phyloP scores from a whole-genome alignment of 306 rosid species.

The Inga oerstediana region DNA sequence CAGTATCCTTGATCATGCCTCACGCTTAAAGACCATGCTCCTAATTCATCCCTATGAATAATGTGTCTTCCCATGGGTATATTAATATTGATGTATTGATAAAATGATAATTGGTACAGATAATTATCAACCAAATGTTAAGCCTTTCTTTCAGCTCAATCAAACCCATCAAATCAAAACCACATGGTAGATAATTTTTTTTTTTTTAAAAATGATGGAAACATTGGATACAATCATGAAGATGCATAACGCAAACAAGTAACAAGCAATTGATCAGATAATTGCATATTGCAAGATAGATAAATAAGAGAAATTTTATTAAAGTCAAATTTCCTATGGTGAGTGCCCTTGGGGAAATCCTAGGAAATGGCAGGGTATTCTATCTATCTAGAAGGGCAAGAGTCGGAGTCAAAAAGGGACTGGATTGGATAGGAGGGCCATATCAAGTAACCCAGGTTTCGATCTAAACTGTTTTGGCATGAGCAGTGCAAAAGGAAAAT shows the following conservation, averaged over 20 bases:
- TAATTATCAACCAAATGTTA: not conserved
- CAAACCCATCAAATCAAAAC: not conserved
- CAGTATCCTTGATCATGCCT: constrained; percentile 4
- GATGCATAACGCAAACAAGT: constrained; percentile 12
- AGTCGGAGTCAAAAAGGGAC: too few relatives aligned
- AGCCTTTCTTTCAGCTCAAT: not conserved
- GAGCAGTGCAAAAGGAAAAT: constrained; percentile 1
- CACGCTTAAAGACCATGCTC: not conserved
- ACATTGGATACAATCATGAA: constrained; percentile 13
- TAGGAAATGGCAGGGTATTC: too few relatives aligned
- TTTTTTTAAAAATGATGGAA: not conserved
- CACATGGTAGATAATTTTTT: not conserved
- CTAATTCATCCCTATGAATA: not conserved
- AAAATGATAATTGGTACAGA: not conserved
- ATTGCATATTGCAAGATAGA: not conserved
- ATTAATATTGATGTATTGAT: not conserved
- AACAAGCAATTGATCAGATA: constrained; percentile 10
- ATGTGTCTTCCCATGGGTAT: not conserved
- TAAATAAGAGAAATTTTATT: not conserved
- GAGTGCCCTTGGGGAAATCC: too few relatives aligned
- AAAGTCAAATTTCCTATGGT: not conserved
- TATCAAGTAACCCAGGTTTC: not conserved
- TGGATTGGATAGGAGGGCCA: not conserved
- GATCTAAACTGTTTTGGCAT: not conserved
- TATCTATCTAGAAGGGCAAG: too few relatives aligned